phyloP scores from a whole-genome alignment of 306 rosid species.

The Sesbania bispinosa region DNA sequence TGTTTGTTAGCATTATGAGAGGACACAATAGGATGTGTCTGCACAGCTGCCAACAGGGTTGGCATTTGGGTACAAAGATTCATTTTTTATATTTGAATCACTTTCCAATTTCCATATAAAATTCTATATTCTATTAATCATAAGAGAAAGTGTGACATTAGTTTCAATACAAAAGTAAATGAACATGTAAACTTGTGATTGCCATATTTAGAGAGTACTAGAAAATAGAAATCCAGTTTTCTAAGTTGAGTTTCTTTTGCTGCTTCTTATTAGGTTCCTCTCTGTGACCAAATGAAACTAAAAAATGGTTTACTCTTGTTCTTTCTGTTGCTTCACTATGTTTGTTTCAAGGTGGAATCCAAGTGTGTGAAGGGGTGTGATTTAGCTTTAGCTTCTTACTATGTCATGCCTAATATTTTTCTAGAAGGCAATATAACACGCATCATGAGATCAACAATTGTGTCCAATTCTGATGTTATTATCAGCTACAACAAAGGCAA shows the following conservation, averaged over 20 bases:
- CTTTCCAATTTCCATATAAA: background rate
- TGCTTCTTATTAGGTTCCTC: no score
- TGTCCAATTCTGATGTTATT: background rate
- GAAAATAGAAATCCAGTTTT: background rate
- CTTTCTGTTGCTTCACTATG: constrained; percentile 25
- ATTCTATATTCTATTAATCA: background rate
- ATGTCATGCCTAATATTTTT: background rate
- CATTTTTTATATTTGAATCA: background rate
- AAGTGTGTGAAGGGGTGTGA: constrained; percentile 49
- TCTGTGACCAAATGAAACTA: constrained; percentile 59
- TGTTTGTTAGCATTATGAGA: constrained; percentile 20
- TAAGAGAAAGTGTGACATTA: constrained; percentile 14
- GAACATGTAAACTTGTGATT: no score
- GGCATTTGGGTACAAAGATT: constrained; percentile 14
- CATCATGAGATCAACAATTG: constrained; percentile 23
- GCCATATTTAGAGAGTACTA: background rate
- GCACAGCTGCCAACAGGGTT: constrained; percentile 15
- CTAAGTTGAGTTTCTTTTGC: no score
- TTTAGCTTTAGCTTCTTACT: constrained; percentile 66
- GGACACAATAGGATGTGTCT: constrained; percentile 4
- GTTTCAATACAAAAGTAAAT: background rate
- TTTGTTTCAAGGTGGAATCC: constrained; percentile 38
- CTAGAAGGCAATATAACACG: background rate
- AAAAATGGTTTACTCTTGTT: constrained; percentile 6
- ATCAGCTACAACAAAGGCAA: constrained; percentile 30